A percentile compares a stretch with the other conserved stretches of the same genome.
These are phyloP conservation scores for Candida sanyaensis DNA, from an alignment of 1,139 yeast genomes.

Conservation along the genomic window DNA sequence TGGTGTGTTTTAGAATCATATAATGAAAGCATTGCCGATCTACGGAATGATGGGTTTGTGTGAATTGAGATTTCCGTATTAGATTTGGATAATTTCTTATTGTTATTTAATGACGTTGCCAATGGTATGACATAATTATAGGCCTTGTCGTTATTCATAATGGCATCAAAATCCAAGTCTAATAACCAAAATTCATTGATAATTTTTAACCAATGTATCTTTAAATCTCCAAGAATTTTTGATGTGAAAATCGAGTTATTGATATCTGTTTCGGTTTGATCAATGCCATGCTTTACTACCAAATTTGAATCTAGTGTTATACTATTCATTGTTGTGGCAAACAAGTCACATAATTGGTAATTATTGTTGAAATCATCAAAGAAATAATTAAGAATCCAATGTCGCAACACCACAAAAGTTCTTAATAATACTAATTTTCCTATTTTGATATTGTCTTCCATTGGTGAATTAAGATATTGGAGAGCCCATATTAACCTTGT, in stretches of 20 bases:
- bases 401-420: constrained; percentile 84
- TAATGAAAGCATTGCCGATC: constrained; percentile 57
- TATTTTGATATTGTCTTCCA: constrained; percentile 38
- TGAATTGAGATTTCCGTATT: constrained; percentile 43
- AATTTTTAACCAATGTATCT: constrained; percentile 40
- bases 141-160: constrained; percentile 18
- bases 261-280: constrained; percentile 5
- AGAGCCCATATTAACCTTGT: constrained; percentile 77
- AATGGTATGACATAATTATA: constrained; percentile 30
- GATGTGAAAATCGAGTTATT: constrained; percentile 29
- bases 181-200: constrained; percentile 36
- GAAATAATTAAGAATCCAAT: constrained; percentile 83
- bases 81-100: constrained; percentile 30
- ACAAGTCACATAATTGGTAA: constrained; percentile 44
- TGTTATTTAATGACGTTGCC: constrained; percentile 22
- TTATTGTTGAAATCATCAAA: constrained; percentile 64
- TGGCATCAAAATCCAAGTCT: constrained; percentile 24
- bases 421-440: constrained; percentile 78
- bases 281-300: constrained; percentile 11
- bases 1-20: constrained; percentile 43
- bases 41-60: constrained; percentile 53
- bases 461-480: constrained; percentile 38
- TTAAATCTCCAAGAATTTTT: constrained; percentile 48
- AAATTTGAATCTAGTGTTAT: constrained; percentile 37
- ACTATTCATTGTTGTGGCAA: constrained; percentile 52